Conservation (phyloP, 768 basidiomycete species). For the Kwoniella pini region DNA sequence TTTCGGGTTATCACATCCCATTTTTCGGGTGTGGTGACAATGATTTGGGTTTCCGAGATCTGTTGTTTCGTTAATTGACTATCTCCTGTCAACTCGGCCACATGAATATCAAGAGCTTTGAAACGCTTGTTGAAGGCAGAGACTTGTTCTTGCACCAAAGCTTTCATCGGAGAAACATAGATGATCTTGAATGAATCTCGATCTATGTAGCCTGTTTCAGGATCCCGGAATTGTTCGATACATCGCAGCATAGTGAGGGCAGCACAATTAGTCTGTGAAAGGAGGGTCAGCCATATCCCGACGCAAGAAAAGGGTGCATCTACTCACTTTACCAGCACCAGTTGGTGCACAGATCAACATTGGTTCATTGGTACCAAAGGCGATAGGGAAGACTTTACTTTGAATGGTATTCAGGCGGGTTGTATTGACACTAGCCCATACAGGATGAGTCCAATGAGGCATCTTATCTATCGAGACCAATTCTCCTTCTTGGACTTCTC, state of each 20-base stretch:
- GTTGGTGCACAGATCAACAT: conserved; percentile 95
- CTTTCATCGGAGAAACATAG: conserved; percentile 99
- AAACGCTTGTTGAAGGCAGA: conserved; percentile 86
- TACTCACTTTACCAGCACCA: conserved; percentile 89
- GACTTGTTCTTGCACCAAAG: conserved; percentile 97
- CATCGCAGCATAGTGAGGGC: conserved; percentile 93
- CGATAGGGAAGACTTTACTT: conserved; percentile 86
- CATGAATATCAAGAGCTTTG: conserved; percentile 69
- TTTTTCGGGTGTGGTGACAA: conserved; percentile 98
- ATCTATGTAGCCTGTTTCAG: conserved; percentile 74
- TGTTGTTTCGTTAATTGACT: conserved; percentile 97
- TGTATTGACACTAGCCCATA: conserved; percentile 68
- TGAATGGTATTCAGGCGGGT: conserved; percentile 85
- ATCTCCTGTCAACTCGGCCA: conserved; percentile 95
- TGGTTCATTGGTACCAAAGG: conserved; percentile 87
- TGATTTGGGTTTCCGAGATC: conserved; percentile 94
- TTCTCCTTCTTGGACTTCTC: conserved; percentile 62
- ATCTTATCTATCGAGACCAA: conserved; percentile 68
- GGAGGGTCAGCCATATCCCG: conserved; percentile 26
- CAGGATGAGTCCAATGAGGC: conserved; percentile 82
- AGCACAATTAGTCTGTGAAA: conserved; percentile 88
- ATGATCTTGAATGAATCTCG: conserved; percentile 92
- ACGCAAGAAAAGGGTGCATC: background rate
- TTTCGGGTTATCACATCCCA: conserved; percentile 99
- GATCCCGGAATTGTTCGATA: conserved; percentile 81